These are phyloP conservation scores for Ophiognomonia clavigignenti-juglandacearum DNA, from an alignment of 2,329 filamentous ascomycete species.

Conservation along the genomic window DNA sequence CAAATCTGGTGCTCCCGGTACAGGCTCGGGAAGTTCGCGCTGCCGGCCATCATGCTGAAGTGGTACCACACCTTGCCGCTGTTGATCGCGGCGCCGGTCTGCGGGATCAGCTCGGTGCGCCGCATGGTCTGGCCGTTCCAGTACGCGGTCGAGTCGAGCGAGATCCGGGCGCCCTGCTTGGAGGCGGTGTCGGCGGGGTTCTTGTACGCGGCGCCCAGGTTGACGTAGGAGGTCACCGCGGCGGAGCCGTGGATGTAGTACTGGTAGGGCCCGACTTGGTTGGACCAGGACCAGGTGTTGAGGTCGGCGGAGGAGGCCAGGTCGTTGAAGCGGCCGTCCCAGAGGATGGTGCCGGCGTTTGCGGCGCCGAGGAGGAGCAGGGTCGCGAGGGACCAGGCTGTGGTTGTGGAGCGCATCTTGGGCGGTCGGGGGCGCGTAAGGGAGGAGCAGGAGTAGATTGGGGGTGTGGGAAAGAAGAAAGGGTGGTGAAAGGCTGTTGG, in stretches of 20 bases:
- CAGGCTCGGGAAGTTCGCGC: slow-evolving; percentile 51
- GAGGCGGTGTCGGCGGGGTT: slow-evolving; percentile 56
- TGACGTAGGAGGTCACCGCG: slow-evolving; percentile 50
- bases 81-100: slow-evolving; percentile 50
- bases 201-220: slow-evolving; percentile 51
- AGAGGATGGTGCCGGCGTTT: slow-evolving; percentile 44
- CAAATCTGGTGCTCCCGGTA: slow-evolving; percentile 58
- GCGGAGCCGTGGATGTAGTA: slow-evolving; percentile 66
- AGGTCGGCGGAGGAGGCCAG: slow-evolving; percentile 41
- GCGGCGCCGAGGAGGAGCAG: slow-evolving; percentile 20
- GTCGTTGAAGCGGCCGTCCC: slow-evolving; percentile 58
- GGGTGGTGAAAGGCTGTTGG: too few relatives aligned
- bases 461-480: too few relatives aligned
- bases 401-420: slow-evolving; percentile 14
- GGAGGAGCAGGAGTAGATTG: too few relatives aligned
- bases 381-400: slow-evolving; percentile 16
- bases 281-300: slow-evolving; percentile 62
- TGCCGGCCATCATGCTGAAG: slow-evolving; percentile 55
- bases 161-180: slow-evolving; percentile 59
- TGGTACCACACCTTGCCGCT: slow-evolving; percentile 62
- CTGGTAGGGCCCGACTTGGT: slow-evolving; percentile 61
- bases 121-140: slow-evolving; percentile 67
- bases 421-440: too few relatives aligned
- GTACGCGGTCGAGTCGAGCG: slow-evolving; percentile 53
- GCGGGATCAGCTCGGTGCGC: slow-evolving; percentile 64